phyloP scores from a whole-genome alignment of 1,139 yeast genomes.

The Yarrowia galli region DNA sequence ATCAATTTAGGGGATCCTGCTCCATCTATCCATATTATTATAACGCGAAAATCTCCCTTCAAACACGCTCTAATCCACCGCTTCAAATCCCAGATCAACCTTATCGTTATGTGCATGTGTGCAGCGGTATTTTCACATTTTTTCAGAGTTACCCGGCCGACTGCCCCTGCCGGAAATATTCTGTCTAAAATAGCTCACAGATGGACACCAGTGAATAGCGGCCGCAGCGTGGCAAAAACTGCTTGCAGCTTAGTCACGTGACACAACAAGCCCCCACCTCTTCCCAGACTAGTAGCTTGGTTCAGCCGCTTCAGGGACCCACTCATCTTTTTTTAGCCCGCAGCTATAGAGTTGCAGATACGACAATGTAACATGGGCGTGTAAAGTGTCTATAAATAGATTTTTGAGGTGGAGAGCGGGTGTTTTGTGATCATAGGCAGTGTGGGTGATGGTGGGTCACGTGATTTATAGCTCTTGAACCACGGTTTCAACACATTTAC shows the following conservation, averaged over 20 bases:
- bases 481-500: too few species aligned
- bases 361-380: neutral
- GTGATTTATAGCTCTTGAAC: too few species aligned
- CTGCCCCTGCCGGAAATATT: too few species aligned
- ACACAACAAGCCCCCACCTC: too few species aligned
- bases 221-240: neutral
- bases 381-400: neutral
- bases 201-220: neutral
- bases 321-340: too few species aligned
- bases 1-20: too few species aligned
- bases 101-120: slow-evolving; percentile 14
- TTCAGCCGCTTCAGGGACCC: slow-evolving; percentile 7
- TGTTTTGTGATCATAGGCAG: too few species aligned
- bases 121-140: neutral
- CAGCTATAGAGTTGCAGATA: neutral
- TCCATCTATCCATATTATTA: neutral
- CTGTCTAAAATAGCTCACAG: neutral
- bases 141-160: neutral
- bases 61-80: neutral
- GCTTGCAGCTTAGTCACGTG: neutral
- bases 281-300: too few species aligned
- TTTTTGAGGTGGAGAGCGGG: too few species aligned
- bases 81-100: slow-evolving; percentile 6
- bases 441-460: too few species aligned
- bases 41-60: neutral